phyloP scores from a whole-genome alignment of 106 monocot species.

The Apostasia shenzhenica region DNA sequence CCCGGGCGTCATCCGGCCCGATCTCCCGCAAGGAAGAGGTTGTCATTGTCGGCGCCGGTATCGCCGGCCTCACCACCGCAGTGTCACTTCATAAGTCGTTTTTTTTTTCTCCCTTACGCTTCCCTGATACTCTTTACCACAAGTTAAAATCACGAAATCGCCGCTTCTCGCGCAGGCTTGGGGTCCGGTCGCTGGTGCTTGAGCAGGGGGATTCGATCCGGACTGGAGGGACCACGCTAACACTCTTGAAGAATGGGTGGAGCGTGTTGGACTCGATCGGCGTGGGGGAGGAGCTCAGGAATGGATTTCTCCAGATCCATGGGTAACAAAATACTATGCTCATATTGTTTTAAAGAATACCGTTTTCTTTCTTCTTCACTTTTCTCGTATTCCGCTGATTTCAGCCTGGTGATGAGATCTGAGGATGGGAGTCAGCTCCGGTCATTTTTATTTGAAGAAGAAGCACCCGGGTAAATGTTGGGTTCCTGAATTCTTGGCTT shows the following conservation, averaged over 20 bases:
- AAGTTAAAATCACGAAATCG: too few species aligned
- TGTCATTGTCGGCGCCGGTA: conserved; percentile 84
- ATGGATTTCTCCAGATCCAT: conserved; percentile 52
- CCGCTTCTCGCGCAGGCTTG: conserved; percentile 30
- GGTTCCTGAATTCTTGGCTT: background rate
- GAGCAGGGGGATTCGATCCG: conserved; percentile 86
- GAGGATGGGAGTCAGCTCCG: conserved; percentile 60
- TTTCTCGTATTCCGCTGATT: conserved; percentile 25
- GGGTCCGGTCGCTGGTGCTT: conserved; percentile 58
- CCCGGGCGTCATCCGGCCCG: background rate
- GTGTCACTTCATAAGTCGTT: conserved; percentile 46
- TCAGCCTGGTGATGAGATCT: conserved; percentile 77
- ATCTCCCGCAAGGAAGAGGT: conserved; percentile 33
- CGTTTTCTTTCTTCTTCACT: conserved; percentile 11
- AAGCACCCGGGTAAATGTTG: conserved; percentile 46
- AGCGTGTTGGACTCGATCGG: conserved; percentile 75
- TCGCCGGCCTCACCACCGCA: conserved; percentile 86
- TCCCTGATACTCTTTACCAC: background rate
- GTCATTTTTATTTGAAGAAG: conserved; percentile 72
- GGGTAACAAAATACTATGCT: conserved; percentile 32
- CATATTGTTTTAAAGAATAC: background rate
- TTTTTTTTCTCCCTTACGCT: background rate
- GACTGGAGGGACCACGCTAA: conserved; percentile 85
- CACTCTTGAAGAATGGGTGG: conserved; percentile 94
- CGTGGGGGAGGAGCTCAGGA: conserved; percentile 71